Conservation (phyloP, 2,329 filamentous ascomycete genomes). For the Diplodia scrobiculata region DNA sequence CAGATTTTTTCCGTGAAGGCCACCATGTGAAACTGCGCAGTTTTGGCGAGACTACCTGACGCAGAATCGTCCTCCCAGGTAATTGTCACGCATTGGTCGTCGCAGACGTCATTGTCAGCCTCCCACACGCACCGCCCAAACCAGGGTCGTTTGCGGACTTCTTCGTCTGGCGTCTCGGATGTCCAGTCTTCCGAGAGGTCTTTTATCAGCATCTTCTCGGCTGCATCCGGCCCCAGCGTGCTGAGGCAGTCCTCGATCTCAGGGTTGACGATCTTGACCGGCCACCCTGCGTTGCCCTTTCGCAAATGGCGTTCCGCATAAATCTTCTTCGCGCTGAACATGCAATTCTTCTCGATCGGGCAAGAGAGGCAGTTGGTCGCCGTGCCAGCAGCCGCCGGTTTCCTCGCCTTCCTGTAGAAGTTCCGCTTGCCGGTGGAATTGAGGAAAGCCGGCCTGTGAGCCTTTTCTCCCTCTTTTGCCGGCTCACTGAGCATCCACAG, state of each 20-base stretch:
- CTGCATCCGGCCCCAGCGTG: conserved; percentile 51
- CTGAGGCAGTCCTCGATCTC: conserved; percentile 79
- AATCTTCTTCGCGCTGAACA: conserved; percentile 81
- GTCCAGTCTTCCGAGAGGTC: conserved; percentile 59
- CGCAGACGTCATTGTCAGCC: conserved; percentile 86
- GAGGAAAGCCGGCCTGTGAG: conserved; percentile 74
- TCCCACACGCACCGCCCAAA: conserved; percentile 97
- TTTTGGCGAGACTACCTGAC: conserved; percentile 67
- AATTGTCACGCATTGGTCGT: conserved; percentile 88
- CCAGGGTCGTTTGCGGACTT: conserved; percentile 62
- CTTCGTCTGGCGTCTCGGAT: conserved; percentile 54
- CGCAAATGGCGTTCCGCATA: conserved; percentile 72
- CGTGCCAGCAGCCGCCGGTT: conserved; percentile 70
- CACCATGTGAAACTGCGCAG: conserved; percentile 90
- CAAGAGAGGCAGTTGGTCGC: conserved; percentile 90
- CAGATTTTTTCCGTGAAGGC: conserved; percentile 87
- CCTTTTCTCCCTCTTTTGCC: conserved; percentile 16
- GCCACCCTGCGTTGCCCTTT: conserved; percentile 73
- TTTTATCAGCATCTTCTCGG: conserved; percentile 54
- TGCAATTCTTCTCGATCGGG: conserved; percentile 71
- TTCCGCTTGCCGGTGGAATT: conserved; percentile 75
- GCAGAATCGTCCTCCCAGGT: conserved; percentile 73
- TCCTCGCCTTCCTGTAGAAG: conserved; percentile 73
- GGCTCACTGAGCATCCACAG: conserved; percentile 71
- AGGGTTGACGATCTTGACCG: conserved; percentile 82